Conservation (phyloP, 2,329 filamentous ascomycete species). For the Monosporascus sp. region DNA sequence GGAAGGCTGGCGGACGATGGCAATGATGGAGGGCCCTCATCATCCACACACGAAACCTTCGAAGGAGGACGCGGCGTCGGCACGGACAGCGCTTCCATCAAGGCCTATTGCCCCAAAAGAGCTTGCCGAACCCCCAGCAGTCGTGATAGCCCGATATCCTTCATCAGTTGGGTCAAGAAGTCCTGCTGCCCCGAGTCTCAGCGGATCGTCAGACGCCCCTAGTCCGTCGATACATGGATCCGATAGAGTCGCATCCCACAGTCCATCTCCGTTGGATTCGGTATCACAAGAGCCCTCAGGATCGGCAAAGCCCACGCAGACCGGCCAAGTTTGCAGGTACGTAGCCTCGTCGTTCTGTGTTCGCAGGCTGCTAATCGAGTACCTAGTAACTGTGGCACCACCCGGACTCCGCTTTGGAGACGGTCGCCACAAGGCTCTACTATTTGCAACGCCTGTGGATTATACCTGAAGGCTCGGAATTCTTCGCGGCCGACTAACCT, state of each 20-base stretch:
- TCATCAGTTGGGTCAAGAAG: conserved; percentile 21
- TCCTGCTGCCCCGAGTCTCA: conserved; percentile 19
- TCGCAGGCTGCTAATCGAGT: conserved; percentile 16
- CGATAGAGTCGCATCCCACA: conserved; percentile 24
- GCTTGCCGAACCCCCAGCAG: conserved; percentile 16
- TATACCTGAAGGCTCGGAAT: conserved; percentile 92
- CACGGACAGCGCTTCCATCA: conserved; percentile 25
- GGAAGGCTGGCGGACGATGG: conserved; percentile 5
- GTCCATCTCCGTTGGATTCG: conserved; percentile 25
- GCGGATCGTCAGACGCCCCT: conserved; percentile 20
- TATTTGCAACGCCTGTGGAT: conserved; percentile 95
- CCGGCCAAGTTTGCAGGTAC: conserved; percentile 30
- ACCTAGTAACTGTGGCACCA: conserved; percentile 86
- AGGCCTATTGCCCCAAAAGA: conserved; percentile 23
- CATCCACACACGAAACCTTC: conserved; percentile 14
- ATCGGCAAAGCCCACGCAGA: conserved; percentile 14
- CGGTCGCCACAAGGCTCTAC: conserved; percentile 88
- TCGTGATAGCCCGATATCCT: conserved; percentile 12
- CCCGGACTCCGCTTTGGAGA: conserved; percentile 89
- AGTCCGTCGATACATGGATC: conserved; percentile 25
- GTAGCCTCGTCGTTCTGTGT: conserved; percentile 3
- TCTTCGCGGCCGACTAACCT: conserved; percentile 84
- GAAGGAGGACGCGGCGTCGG: conserved; percentile 18
- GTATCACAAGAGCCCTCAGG: conserved; percentile 14
- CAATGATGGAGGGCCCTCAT: conserved; percentile 20